These are phyloP conservation scores for Panellus pusillus DNA, from an alignment of 768 basidiomycete species.

Conservation along the genomic window DNA sequence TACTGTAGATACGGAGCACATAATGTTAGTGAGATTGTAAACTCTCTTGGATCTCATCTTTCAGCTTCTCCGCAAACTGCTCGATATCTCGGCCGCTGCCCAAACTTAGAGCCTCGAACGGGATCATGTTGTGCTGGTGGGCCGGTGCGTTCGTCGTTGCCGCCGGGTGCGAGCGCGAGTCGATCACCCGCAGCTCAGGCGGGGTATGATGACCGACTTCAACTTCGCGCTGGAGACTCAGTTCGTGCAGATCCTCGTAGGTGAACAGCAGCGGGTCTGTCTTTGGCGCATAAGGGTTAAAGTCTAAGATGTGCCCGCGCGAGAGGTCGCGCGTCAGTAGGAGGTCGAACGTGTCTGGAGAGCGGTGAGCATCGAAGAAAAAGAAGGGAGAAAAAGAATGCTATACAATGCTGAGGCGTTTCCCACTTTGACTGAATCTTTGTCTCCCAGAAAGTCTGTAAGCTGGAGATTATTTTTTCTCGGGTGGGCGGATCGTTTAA, in stretches of 20 bases:
- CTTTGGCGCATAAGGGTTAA: slow-evolving; percentile 82
- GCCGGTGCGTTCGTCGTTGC: slow-evolving; percentile 67
- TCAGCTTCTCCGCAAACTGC: slow-evolving; percentile 72
- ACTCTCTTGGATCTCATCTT: slow-evolving; percentile 47
- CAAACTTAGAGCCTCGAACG: slow-evolving; percentile 81
- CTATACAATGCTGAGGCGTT: slow-evolving; percentile 63
- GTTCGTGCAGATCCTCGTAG: slow-evolving; percentile 66
- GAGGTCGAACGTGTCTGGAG: slow-evolving; percentile 82
- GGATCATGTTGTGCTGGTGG: slow-evolving; percentile 88
- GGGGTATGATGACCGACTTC: neutral
- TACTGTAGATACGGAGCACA: no score
- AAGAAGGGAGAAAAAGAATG: neutral
- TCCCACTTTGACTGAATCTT: slow-evolving; percentile 64
- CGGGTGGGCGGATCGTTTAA: slow-evolving; percentile 64
- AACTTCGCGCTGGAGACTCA: slow-evolving; percentile 25
- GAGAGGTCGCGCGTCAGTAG: slow-evolving; percentile 80
- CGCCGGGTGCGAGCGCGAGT: slow-evolving; percentile 71
- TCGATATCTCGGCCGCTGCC: slow-evolving; percentile 70
- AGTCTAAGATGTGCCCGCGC: slow-evolving; percentile 82
- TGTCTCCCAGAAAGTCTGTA: slow-evolving; percentile 66
- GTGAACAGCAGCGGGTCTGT: slow-evolving; percentile 90
- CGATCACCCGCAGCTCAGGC: slow-evolving; percentile 65
- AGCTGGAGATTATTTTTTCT: slow-evolving; percentile 47
- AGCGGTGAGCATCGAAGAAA: slow-evolving; percentile 43
- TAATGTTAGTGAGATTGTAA: neutral